phyloP scores from a whole-genome alignment of 1,284 basidiomycete species.

The Pholiota adiposa region DNA sequence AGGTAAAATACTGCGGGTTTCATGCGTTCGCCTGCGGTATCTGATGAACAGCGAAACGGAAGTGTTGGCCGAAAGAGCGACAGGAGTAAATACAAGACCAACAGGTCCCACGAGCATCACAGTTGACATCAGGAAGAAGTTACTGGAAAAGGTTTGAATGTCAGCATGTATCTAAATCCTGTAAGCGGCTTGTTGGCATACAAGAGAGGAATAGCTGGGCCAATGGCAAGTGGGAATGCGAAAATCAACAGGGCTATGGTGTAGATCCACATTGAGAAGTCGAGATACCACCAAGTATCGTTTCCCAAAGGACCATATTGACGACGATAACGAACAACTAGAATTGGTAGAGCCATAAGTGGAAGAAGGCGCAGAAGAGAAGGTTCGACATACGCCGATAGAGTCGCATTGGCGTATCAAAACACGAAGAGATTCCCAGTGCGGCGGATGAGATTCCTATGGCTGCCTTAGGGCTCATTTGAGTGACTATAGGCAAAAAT shows the following conservation, averaged over 20 bases:
- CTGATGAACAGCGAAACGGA: conserved; percentile 31
- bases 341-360: background rate
- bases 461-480: conserved; percentile 26
- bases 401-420: conserved; percentile 34
- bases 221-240: conserved; percentile 31
- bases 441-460: conserved; percentile 33
- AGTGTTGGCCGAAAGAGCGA: conserved; percentile 28
- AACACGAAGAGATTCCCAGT: conserved; percentile 34
- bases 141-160: conserved; percentile 15
- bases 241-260: conserved; percentile 32
- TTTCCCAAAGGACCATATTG: conserved; percentile 30
- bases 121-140: conserved; percentile 31
- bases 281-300: conserved; percentile 33
- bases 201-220: conserved; percentile 30
- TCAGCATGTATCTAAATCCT: background rate
- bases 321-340: conserved; percentile 26
- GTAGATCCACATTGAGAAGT: conserved; percentile 38
- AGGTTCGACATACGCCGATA: conserved; percentile 27
- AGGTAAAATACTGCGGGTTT: conserved; percentile 35
- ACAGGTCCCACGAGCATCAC: conserved; percentile 33
- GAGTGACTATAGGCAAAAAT: conserved; percentile 21
- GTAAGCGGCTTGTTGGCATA: conserved; percentile 6
- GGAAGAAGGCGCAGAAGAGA: background rate
- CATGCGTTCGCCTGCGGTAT: conserved; percentile 28
- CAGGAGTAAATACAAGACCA: conserved; percentile 29